Percentiles rank a stretch among this genome's conserved stretches.
Conservation (phyloP, 208 protist genomes). For the Crithidia sp. region DNA sequence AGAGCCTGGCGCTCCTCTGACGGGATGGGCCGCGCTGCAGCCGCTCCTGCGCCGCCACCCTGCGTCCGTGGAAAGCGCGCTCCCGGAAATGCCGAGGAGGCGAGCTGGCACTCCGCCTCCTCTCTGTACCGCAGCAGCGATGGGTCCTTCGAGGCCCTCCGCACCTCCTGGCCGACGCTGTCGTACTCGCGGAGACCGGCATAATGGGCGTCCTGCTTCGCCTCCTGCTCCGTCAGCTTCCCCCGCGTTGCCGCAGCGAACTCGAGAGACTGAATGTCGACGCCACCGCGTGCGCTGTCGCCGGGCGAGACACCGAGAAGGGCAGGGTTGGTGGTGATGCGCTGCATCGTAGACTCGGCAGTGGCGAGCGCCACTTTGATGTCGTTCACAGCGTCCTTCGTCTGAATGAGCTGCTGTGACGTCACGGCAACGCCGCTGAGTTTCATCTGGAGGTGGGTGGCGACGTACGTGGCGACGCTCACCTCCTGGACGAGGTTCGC, state of each 20-base stretch:
- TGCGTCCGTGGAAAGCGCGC: neutral
- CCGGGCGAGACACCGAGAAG: neutral
- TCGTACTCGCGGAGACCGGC: conserved; percentile 19
- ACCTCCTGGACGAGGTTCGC: neutral
- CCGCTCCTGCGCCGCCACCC: neutral
- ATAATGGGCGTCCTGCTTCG: conserved; percentile 26
- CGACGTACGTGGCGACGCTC: neutral
- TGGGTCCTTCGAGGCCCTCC: conserved; percentile 8
- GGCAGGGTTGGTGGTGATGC: conserved; percentile 4
- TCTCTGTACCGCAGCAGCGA: conserved; percentile 19
- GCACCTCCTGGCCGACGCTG: conserved; percentile 26
- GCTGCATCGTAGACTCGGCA: conserved; percentile 10
- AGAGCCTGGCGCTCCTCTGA: conserved; percentile 20
- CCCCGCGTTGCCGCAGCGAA: conserved; percentile 10
- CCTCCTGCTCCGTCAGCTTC: conserved; percentile 22
- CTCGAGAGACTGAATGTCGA: conserved; percentile 23
- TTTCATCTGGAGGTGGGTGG: conserved; percentile 2
- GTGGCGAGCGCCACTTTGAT: conserved; percentile 22
- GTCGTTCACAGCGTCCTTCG: conserved; percentile 28
- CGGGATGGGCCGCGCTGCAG: neutral
- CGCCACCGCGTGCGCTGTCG: conserved; percentile 12
- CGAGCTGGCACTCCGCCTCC: conserved; percentile 22
- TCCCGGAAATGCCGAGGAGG: neutral
- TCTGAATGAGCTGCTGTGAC: conserved; percentile 22
- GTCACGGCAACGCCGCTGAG: conserved; percentile 16